A percentile compares a stretch with the other conserved stretches of the same genome.
Evolutionary conservation across 805 yeast species (phyloP).

Genomic region (Wickerhamiella shivajii): DNA sequence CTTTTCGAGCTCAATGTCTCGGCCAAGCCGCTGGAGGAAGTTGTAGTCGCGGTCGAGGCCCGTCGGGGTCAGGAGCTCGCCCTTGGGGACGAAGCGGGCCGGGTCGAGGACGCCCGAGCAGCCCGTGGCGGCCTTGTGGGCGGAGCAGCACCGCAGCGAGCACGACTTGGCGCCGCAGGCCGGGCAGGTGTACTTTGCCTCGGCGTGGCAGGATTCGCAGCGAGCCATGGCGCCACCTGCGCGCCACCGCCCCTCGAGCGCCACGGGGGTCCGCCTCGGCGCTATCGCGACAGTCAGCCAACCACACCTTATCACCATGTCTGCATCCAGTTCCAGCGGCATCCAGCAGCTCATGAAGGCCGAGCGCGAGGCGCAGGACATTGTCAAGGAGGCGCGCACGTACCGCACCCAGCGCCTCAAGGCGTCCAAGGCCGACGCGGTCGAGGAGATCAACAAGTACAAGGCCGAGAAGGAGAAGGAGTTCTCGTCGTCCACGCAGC

Average conservation of each 20-base stretch:
- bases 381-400: conserved; percentile 83
- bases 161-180: conserved; percentile 58
- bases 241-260: not conserved
- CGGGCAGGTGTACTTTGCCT: conserved; percentile 60
- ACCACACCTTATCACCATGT: conserved; percentile 17
- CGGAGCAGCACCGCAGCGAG: conserved; percentile 51
- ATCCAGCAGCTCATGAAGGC: conserved; percentile 66
- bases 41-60: conserved; percentile 71
- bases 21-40: conserved; percentile 44
- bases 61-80: conserved; percentile 30
- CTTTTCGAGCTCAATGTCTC: conserved; percentile 46
- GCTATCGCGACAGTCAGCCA: not conserved
- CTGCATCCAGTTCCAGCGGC: conserved; percentile 37
- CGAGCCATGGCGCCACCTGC: not conserved
- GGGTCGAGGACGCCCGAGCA: conserved; percentile 60
- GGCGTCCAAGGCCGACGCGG: conserved; percentile 90
- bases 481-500: conserved; percentile 53
- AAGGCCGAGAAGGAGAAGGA: conserved; percentile 72
- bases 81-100: conserved; percentile 39
- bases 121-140: conserved; percentile 45
- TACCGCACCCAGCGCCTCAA: conserved; percentile 69
- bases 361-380: conserved; percentile 94
- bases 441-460: conserved; percentile 74
- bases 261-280: not conserved
- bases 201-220: not conserved